Evolutionary conservation across 2,329 filamentous ascomycete genomes (phyloP), one percentile per base, ranked within the genome.

Genomic region (Ophiobolus disseminans): DNA sequence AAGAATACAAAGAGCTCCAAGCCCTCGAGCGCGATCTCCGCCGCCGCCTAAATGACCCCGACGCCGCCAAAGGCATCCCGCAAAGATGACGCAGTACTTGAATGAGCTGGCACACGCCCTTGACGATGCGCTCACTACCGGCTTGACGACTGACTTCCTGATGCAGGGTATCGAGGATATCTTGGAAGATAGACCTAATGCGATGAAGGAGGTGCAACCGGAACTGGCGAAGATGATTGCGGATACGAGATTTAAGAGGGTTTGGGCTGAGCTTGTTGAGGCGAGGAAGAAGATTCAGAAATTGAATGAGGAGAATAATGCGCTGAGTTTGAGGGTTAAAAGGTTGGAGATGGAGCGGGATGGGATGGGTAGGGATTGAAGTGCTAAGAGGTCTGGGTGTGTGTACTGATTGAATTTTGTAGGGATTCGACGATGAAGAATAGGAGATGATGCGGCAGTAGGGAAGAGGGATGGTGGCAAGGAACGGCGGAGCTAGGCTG

Each of bases 291-390:
- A 46, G 47, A 58, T 56, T 6, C 28, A 35, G 21, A 55, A 44
- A 39, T 45, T 65, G 31, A 65, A 63, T 16, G 51, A 55, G 28
- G 62, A 63, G 47, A 62, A 63, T 16, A 65, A 67, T n/a, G 20
- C 36, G 1, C 23, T 66, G 14, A 34, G 40, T 1, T 21, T 61
- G 22, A 30, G 40, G 10, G 30, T 65, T n/a, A 63, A 46, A 43
- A 43, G 40, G 19, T 35, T 58, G 46, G 42, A 57, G 35, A 48
- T 41, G 38, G 38, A 40, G 38, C 23, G 23, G 9, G 38, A 31
- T 10, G 30, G 38, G 25, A 11, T n/a, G n/a, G 13, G 22, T 23
- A 38, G 14, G 14, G 16, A 19, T 4, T 2, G 5, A 38, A 20
- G 13, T 22, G n/a, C n/a, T 22, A 38, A 8, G 21, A 23, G 19